Conservation (phyloP, 768 basidiomycete species). For the Lactifluus rugatus region DNA sequence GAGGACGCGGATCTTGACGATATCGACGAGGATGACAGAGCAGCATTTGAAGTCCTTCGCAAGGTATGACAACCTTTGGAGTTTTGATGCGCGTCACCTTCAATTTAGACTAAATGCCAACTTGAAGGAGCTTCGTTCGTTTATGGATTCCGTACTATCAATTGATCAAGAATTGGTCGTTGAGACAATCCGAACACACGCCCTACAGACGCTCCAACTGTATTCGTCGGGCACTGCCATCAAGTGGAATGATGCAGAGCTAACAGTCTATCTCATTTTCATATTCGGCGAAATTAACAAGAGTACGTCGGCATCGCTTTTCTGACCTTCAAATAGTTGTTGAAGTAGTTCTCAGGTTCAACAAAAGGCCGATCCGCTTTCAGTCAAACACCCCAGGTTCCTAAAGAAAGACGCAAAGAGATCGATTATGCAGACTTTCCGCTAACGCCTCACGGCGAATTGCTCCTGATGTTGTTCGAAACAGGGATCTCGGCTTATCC, state of each 20-base stretch:
- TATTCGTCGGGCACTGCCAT: slow-evolving; percentile 54
- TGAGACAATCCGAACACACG: slow-evolving; percentile 59
- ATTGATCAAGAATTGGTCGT: slow-evolving; percentile 85
- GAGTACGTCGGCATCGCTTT: slow-evolving; percentile 39
- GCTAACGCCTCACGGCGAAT: slow-evolving; percentile 82
- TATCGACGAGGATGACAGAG: slow-evolving; percentile 79
- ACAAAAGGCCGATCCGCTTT: slow-evolving; percentile 81
- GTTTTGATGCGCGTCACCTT: background rate
- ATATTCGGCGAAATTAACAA: slow-evolving; percentile 92
- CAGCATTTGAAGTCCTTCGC: slow-evolving; percentile 75
- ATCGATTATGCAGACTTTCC: slow-evolving; percentile 73
- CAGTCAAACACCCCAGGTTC: slow-evolving; percentile 62
- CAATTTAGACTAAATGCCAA: background rate
- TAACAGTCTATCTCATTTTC: slow-evolving; percentile 87
- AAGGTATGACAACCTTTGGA: slow-evolving; percentile 42
- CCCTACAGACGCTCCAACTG: slow-evolving; percentile 63
- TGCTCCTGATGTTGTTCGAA: slow-evolving; percentile 75
- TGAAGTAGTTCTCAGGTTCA: slow-evolving; percentile 37
- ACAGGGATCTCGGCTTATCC: slow-evolving; percentile 77
- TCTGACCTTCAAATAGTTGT: background rate
- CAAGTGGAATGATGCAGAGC: slow-evolving; percentile 89
- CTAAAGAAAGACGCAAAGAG: slow-evolving; percentile 56
- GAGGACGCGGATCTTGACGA: slow-evolving; percentile 70
- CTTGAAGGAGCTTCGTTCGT: slow-evolving; percentile 70
- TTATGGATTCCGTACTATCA: slow-evolving; percentile 77